Evolutionary conservation across 768 basidiomycete species (phyloP).

Genomic region (Coprinopsis strossmayeri): DNA sequence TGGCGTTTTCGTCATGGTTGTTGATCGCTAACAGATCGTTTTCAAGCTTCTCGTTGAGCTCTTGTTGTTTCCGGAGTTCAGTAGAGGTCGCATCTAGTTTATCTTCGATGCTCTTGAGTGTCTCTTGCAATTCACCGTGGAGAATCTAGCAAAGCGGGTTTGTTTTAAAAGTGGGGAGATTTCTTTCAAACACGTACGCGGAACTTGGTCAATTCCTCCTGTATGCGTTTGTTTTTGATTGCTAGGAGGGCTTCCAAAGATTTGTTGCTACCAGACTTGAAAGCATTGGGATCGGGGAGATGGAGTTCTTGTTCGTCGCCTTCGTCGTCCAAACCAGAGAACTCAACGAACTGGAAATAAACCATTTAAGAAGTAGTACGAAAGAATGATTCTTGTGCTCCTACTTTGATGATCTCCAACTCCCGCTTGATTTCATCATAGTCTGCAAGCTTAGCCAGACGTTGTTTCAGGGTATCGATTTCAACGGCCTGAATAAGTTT

Average conservation of each 20-base stretch:
- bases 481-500: conserved; percentile 46
- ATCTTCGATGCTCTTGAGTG: conserved; percentile 48
- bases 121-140: conserved; percentile 73
- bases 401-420: conserved; percentile 96
- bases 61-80: conserved; percentile 73
- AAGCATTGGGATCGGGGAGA: conserved; percentile 86
- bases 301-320: conserved; percentile 51
- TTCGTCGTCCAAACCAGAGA: conserved; percentile 81
- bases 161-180: not conserved
- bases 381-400: not conserved
- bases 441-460: conserved; percentile 69
- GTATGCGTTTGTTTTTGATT: conserved; percentile 86
- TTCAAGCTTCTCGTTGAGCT: conserved; percentile 86
- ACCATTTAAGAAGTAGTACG: not conserved
- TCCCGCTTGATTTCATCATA: conserved; percentile 99
- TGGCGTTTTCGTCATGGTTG: conserved; percentile 9
- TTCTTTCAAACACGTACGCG: conserved; percentile 41
- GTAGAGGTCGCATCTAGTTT: conserved; percentile 50
- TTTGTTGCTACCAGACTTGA: conserved; percentile 67
- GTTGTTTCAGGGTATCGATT: conserved; percentile 58
- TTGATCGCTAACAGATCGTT: conserved; percentile 59
- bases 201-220: conserved; percentile 90
- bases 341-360: conserved; percentile 80
- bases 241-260: conserved; percentile 89
- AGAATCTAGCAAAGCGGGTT: conserved; percentile 50